Base-by-base conservation (phyloP, 1,284 basidiomycete species). In the Cronartium ribicola region DNA sequence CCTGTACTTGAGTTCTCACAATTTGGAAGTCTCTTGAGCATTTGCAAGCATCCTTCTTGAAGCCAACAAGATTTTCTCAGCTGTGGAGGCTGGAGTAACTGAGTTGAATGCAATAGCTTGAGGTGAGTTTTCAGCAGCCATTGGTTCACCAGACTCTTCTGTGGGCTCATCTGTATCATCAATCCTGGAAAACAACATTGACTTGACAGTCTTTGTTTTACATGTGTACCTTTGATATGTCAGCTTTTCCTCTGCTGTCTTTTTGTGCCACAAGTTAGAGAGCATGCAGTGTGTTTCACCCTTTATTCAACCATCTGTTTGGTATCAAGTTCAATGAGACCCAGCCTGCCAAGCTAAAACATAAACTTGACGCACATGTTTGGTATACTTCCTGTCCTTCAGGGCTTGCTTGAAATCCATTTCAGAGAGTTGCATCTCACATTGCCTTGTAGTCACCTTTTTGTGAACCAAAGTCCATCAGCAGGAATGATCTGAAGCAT, bases 391-490 rank as follows among this genome's bases (percentile, higher is more conserved):
- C 48, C 48, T 51, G 48, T 3, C 48, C 48, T 51, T 51, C 48
- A 3, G 48, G 48, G 48, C 48, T 51, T 51, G 48, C 48, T 51
- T 51, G 48, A 51, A 51, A 51, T 4, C 48, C 48, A 20, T 51
- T 51, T 20, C 48, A 51, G 48, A 51, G 48, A 51, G 48, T 51
- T 13, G 48, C 48, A 51, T 51, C 48, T 51, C 48, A 20, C 48
- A 51, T 51, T 5, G 48, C 48, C 48, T 51, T 51, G 48, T 17
- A 51, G 14, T 51, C 48, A 20, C 48, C 48, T 17, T 20, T 51
- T 51, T 51, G 20, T 17, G 20, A 20, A 13, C 14, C 5, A 17
- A 8, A 46, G 17, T 46, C 8, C 8, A 17, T 46, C 44, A 46
- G 44, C 17, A 8, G 8, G 17, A 8, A 8, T 46, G 8, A 46